These are phyloP conservation scores for Tolypocladium capitatum DNA, from an alignment of 2,329 filamentous ascomycete species.

Conservation along the genomic window DNA sequence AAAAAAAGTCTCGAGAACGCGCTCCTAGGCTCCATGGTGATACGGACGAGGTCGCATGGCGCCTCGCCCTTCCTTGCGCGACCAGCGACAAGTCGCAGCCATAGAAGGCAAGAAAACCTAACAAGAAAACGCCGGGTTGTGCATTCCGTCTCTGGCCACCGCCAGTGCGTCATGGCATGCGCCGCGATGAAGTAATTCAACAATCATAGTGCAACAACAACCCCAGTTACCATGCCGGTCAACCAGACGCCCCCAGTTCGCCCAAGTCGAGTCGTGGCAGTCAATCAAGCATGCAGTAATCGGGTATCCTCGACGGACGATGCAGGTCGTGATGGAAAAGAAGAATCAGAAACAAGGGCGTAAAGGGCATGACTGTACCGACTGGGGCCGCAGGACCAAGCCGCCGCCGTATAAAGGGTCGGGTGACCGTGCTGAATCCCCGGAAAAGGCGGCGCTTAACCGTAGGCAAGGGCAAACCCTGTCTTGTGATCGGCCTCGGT, in stretches of 20 bases:
- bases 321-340: not conserved
- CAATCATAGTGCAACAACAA: constrained; percentile 9
- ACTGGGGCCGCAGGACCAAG: not conserved
- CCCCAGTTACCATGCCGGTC: not conserved
- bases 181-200: constrained; percentile 8
- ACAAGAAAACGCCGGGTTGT: constrained; percentile 14
- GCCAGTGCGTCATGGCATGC: constrained; percentile 6
- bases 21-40: not conserved
- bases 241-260: not conserved
- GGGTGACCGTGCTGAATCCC: not conserved
- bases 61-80: not conserved
- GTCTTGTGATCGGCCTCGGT: constrained; percentile 30
- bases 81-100: not conserved
- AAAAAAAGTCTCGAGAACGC: not conserved
- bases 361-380: not conserved
- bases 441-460: constrained; percentile 12
- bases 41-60: not conserved
- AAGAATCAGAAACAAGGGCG: not conserved
- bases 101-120: constrained; percentile 1
- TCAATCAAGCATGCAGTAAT: constrained; percentile 1
- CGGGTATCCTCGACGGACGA: constrained; percentile 1
- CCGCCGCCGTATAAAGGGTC: not conserved
- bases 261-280: not conserved
- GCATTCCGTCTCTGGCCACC: constrained; percentile 7
- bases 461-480: constrained; percentile 23